A percentile compares a stretch with the other conserved stretches of the same genome.
These are phyloP conservation scores for Aegilops tauschii DNA, from an alignment of 176 grass and related monocot genomes.

Conservation along the genomic window DNA sequence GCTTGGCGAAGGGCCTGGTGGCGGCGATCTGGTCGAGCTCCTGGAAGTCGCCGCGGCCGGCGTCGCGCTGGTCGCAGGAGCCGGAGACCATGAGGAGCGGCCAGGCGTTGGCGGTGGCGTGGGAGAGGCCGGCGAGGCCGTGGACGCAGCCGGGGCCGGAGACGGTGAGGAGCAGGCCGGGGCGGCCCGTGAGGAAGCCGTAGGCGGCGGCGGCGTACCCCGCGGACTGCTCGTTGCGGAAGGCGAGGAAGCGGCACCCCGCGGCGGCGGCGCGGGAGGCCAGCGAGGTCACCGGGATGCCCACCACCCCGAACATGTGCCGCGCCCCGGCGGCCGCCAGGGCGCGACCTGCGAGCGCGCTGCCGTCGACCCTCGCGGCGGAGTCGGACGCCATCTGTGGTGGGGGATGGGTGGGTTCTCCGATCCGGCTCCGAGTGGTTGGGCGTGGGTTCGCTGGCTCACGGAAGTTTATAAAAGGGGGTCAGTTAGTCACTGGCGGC, in stretches of 20 bases:
- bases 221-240: slow-evolving; percentile 92
- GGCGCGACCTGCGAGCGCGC: slow-evolving; percentile 52
- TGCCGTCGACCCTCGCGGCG: slow-evolving; percentile 55
- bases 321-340: slow-evolving; percentile 57
- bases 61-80: slow-evolving; percentile 75
- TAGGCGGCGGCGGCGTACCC: slow-evolving; percentile 89
- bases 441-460: no score
- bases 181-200: slow-evolving; percentile 64
- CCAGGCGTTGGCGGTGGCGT: slow-evolving; percentile 85
- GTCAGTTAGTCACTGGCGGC: neutral
- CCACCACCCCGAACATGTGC: slow-evolving; percentile 96
- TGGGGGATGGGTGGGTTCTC: neutral
- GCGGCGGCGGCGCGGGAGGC: slow-evolving; percentile 67
- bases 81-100: slow-evolving; percentile 85
- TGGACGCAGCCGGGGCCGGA: slow-evolving; percentile 89
- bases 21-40: slow-evolving; percentile 89
- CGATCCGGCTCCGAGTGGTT: neutral
- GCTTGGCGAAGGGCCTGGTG: slow-evolving; percentile 77
- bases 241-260: slow-evolving; percentile 81
- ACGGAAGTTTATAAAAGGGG: neutral
- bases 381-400: slow-evolving; percentile 20
- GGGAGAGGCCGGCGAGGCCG: slow-evolving; percentile 80
- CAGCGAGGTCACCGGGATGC: slow-evolving; percentile 87
- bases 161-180: slow-evolving; percentile 84
- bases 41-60: slow-evolving; percentile 88